phyloP scores from a whole-genome alignment of 768 basidiomycete genomes.

The Candolleomyces aberdarensis region DNA sequence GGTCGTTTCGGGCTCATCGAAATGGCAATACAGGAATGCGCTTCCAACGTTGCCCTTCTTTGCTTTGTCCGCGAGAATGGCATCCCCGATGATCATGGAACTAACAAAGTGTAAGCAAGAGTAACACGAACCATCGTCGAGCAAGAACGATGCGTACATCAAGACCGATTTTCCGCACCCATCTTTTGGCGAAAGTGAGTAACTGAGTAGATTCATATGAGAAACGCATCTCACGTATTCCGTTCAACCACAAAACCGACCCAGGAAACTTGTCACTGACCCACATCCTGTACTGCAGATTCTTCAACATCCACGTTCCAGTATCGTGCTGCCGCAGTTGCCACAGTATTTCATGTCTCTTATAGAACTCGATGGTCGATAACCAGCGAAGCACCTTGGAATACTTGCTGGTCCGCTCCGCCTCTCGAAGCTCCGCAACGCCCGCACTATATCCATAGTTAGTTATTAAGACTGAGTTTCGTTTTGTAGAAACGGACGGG shows the following conservation, averaged over 20 bases:
- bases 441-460: background rate
- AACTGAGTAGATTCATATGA: background rate
- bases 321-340: background rate
- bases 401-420: background rate
- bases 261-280: background rate
- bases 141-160: background rate
- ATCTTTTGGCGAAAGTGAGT: background rate
- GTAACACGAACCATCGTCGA: background rate
- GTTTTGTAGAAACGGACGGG: background rate
- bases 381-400: background rate
- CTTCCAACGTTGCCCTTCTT: background rate
- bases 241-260: constrained; percentile 1
- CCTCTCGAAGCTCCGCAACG: background rate
- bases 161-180: background rate
- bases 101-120: background rate
- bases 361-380: background rate
- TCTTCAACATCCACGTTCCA: background rate
- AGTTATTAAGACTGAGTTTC: background rate
- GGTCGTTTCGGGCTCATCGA: constrained; percentile 1
- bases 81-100: background rate
- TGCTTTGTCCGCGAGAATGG: background rate
- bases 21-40: background rate
- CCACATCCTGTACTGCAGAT: background rate
- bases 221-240: background rate
- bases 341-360: background rate